A percentile compares a stretch with the other conserved stretches of the same genome.
phyloP scores from a whole-genome alignment of 2,329 filamentous ascomycete species.

The Aspergillus sp. region DNA sequence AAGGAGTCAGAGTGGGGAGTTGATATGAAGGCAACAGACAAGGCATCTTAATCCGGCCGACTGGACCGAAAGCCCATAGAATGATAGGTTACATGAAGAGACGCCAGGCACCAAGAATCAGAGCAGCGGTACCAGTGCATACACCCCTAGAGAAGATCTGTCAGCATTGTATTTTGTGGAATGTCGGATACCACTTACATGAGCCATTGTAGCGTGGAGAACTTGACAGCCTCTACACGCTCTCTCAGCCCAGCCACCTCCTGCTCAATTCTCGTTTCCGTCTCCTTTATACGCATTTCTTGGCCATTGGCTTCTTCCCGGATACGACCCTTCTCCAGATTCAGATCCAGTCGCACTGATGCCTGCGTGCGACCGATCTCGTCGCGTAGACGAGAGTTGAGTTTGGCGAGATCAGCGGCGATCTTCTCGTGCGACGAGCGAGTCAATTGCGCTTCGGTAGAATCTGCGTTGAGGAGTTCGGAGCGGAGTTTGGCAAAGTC shows the following conservation, averaged over 20 bases:
- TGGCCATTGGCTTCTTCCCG: constrained; percentile 94
- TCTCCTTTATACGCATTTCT: constrained; percentile 98
- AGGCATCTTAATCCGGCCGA: neutral
- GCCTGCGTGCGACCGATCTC: constrained; percentile 95
- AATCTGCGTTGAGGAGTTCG: constrained; percentile 88
- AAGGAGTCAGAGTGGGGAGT: neutral
- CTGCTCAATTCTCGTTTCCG: constrained; percentile 97
- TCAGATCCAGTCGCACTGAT: constrained; percentile 86
- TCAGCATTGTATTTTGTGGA: constrained; percentile 27
- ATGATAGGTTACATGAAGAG: constrained; percentile 57
- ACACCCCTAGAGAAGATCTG: constrained; percentile 54
- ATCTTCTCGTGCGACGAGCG: constrained; percentile 87
- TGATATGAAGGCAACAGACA: neutral
- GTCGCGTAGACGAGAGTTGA: constrained; percentile 84
- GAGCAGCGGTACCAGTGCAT: constrained; percentile 65
- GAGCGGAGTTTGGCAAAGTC: constrained; percentile 97
- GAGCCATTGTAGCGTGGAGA: constrained; percentile 95
- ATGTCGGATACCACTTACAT: constrained; percentile 63
- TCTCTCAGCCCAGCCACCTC: constrained; percentile 89
- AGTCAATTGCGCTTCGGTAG: constrained; percentile 85
- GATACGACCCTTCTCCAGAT: constrained; percentile 94
- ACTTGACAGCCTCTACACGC: constrained; percentile 95
- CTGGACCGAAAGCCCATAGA: neutral
- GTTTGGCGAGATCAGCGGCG: constrained; percentile 91
- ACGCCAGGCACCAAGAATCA: constrained; percentile 69